These are phyloP conservation scores for Mucor plumbeus DNA, from an alignment of 371 early-diverging fungal genomes.

Conservation along the genomic window DNA sequence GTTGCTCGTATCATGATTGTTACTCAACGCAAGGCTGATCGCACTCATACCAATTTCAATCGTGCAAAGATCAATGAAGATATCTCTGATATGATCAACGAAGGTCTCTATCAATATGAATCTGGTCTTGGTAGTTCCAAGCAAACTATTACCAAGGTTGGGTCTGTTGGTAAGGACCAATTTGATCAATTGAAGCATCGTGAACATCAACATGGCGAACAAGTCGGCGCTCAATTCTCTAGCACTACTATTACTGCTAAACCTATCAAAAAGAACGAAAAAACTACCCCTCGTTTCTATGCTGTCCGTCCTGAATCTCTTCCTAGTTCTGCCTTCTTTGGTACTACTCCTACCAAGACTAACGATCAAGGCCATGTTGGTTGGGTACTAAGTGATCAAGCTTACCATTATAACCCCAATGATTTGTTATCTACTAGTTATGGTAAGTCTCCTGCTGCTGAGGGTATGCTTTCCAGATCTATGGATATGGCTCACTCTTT, in stretches of 20 bases:
- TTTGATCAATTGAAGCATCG: slow-evolving; percentile 56
- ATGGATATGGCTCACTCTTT: slow-evolving; percentile 75
- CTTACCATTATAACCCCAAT: slow-evolving; percentile 56
- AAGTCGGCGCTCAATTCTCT: slow-evolving; percentile 31
- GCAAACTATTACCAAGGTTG: slow-evolving; percentile 63
- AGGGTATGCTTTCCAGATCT: slow-evolving; percentile 37
- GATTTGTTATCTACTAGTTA: slow-evolving; percentile 50
- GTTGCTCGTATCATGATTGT: slow-evolving; percentile 91
- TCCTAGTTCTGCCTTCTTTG: slow-evolving; percentile 55
- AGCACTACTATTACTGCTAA: slow-evolving; percentile 31
- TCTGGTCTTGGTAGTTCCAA: slow-evolving; percentile 59
- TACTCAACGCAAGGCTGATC: slow-evolving; percentile 82
- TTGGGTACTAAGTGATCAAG: slow-evolving; percentile 76
- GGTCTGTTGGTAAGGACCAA: slow-evolving; percentile 69
- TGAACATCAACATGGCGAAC: slow-evolving; percentile 28
- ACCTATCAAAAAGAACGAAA: slow-evolving; percentile 46
- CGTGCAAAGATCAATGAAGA: slow-evolving; percentile 88
- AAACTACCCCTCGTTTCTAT: slow-evolving; percentile 66
- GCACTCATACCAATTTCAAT: slow-evolving; percentile 75
- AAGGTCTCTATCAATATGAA: slow-evolving; percentile 92
- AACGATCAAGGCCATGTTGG: slow-evolving; percentile 86
- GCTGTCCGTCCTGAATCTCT: slow-evolving; percentile 64
- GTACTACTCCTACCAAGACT: slow-evolving; percentile 49
- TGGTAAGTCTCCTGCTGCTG: slow-evolving; percentile 46
- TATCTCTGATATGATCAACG: slow-evolving; percentile 91